phyloP scores from a whole-genome alignment of 768 basidiomycete genomes.

The Lactifluus rugatus region DNA sequence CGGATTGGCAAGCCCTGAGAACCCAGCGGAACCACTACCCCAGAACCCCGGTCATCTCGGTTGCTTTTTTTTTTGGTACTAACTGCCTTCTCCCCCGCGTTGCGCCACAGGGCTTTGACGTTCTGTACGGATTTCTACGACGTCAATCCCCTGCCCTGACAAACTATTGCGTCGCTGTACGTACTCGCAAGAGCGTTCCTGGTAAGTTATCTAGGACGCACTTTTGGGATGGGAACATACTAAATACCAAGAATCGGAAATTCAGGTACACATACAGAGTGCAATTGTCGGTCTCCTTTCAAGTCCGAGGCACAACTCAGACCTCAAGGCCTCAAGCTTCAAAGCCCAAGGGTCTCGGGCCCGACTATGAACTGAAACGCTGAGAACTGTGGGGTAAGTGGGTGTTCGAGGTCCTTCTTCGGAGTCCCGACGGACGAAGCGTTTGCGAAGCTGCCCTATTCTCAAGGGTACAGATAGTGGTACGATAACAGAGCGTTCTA shows the following conservation, averaged over 20 bases:
- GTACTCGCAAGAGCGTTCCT: not conserved
- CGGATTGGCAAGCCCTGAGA: constrained; percentile 4
- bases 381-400: not conserved
- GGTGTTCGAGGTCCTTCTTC: constrained; percentile 14
- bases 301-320: not conserved
- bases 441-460: constrained; percentile 5
- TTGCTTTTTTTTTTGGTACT: not conserved
- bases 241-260: not conserved
- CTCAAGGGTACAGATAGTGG: constrained; percentile 11
- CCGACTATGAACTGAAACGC: no score
- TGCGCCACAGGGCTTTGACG: constrained; percentile 8
- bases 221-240: not conserved
- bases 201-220: not conserved
- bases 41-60: not conserved
- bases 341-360: no score
- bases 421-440: constrained; percentile 3
- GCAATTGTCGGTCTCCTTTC: no score
- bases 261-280: not conserved
- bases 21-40: not conserved
- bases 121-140: constrained; percentile 11
- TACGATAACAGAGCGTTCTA: constrained; percentile 12
- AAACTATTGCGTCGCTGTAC: not conserved
- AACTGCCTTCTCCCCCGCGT: not conserved
- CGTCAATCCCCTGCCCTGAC: not conserved
- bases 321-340: no score